These are phyloP conservation scores for Penicillium occitanis DNA, from an alignment of 2,329 filamentous ascomycete species.

Conservation along the genomic window DNA sequence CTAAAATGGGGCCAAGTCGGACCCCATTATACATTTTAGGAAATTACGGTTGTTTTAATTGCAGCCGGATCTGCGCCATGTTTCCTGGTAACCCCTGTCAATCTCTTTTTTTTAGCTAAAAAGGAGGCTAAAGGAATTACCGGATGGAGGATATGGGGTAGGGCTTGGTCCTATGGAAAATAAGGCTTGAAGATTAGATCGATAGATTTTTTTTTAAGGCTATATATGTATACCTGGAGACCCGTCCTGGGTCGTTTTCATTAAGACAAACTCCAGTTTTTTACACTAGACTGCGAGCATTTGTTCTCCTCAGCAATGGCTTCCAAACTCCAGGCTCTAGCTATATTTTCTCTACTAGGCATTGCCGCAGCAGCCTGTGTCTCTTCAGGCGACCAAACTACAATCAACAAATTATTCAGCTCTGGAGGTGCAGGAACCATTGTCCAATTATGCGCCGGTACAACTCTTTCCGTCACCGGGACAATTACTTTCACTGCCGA, in stretches of 20 bases:
- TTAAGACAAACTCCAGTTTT: not conserved
- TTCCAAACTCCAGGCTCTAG: not conserved
- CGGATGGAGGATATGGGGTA: not conserved
- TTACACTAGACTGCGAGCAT: not conserved
- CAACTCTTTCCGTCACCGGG: conserved; percentile 55
- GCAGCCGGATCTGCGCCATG: not conserved
- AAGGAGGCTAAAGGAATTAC: not conserved
- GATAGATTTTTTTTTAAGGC: not conserved
- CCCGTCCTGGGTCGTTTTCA: too few relatives aligned
- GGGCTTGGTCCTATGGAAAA: not conserved
- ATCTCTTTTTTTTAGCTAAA: not conserved
- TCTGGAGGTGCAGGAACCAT: conserved; percentile 14
- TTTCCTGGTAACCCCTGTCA: not conserved
- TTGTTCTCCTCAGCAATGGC: not conserved
- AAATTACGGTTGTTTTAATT: not conserved
- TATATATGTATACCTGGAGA: not conserved
- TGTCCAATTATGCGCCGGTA: conserved; percentile 17
- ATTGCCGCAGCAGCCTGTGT: conserved; percentile 12
- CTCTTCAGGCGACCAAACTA: conserved; percentile 18
- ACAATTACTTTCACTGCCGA: conserved; percentile 51
- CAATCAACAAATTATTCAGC: conserved; percentile 16
- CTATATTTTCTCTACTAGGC: not conserved
- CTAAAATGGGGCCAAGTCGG: not conserved
- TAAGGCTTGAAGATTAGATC: not conserved
- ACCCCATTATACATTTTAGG: conserved; percentile 14